A percentile compares a stretch with the other conserved stretches of the same genome.
These are phyloP conservation scores for Daedalea quercina DNA, from an alignment of 768 basidiomycete genomes.

Conservation along the genomic window DNA sequence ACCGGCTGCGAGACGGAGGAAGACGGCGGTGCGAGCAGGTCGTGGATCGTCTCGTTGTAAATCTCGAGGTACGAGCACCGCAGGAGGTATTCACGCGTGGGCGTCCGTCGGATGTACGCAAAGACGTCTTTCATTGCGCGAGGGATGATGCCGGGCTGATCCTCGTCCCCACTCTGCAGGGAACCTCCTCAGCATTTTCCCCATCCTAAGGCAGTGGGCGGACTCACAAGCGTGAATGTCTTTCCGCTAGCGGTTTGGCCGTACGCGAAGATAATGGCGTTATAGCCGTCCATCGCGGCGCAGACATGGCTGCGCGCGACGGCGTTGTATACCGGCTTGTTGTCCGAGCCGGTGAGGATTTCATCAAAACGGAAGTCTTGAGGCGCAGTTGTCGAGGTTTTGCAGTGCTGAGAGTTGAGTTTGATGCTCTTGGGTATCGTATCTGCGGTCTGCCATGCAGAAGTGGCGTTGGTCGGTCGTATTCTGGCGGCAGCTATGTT, in stretches of 20 bases:
- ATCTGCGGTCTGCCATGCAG: conserved; percentile 48
- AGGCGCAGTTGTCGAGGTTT: conserved; percentile 30
- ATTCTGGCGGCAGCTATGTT: conserved; percentile 34
- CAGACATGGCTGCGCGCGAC: conserved; percentile 75
- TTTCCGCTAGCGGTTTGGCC: conserved; percentile 85
- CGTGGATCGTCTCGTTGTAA: conserved; percentile 88
- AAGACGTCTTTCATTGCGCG: conserved; percentile 92
- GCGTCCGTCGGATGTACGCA: conserved; percentile 68
- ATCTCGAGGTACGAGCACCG: conserved; percentile 96
- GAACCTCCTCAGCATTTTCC: not conserved
- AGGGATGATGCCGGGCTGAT: conserved; percentile 92
- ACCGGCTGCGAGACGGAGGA: conserved; percentile 50
- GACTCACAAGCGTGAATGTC: conserved; percentile 55
- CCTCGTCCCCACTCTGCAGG: conserved; percentile 59
- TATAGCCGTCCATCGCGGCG: conserved; percentile 96
- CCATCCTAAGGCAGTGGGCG: not conserved
- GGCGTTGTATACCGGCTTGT: conserved; percentile 72
- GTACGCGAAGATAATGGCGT: conserved; percentile 92
- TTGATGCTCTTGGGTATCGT: conserved; percentile 46
- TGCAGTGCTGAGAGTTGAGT: conserved; percentile 50
- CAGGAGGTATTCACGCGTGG: conserved; percentile 84
- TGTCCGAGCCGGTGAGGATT: conserved; percentile 71
- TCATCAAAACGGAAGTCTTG: conserved; percentile 66
- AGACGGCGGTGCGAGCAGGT: conserved; percentile 72
- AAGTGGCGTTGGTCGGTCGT: conserved; percentile 45